These are phyloP conservation scores for Wickerhamiella australiensis DNA, from an alignment of 805 yeast species.

Conservation along the genomic window DNA sequence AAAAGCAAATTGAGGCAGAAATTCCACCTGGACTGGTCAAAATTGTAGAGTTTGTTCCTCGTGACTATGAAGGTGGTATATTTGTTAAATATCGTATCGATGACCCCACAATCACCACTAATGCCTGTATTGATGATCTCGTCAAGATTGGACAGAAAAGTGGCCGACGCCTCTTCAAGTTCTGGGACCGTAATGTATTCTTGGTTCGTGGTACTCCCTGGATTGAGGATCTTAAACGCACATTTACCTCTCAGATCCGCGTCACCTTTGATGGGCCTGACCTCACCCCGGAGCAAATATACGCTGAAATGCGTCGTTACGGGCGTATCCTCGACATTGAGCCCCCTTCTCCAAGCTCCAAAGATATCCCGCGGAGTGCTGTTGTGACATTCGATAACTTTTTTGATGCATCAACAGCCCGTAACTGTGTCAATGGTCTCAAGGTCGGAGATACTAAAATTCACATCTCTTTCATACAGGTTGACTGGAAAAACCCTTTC, in stretches of 20 bases:
- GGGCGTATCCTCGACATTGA: slow-evolving; percentile 77
- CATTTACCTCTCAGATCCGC: slow-evolving; percentile 51
- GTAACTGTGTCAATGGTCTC: slow-evolving; percentile 81
- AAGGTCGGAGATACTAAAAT: slow-evolving; percentile 40
- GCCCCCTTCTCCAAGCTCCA: slow-evolving; percentile 34
- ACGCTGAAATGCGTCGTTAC: slow-evolving; percentile 71
- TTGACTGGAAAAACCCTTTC: slow-evolving; percentile 33
- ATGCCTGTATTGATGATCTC: slow-evolving; percentile 10
- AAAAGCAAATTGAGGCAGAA: slow-evolving; percentile 7
- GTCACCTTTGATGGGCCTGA: slow-evolving; percentile 67
- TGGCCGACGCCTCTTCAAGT: slow-evolving; percentile 20
- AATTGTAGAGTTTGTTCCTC: slow-evolving; percentile 51
- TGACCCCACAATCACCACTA: slow-evolving; percentile 25
- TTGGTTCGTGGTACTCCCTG: slow-evolving; percentile 89
- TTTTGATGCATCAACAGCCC: slow-evolving; percentile 70
- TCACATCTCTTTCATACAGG: slow-evolving; percentile 62
- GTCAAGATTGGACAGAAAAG: slow-evolving; percentile 30
- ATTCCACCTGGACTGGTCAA: slow-evolving; percentile 28
- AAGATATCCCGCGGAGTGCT: slow-evolving; percentile 40
- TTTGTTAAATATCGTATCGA: slow-evolving; percentile 69
- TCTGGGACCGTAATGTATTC: slow-evolving; percentile 38
- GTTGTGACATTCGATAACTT: slow-evolving; percentile 42
- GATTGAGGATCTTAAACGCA: slow-evolving; percentile 83
- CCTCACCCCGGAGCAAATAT: slow-evolving; percentile 68
- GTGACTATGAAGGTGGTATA: slow-evolving; percentile 84